A percentile compares a stretch with the other conserved stretches of the same genome.
Conservation (phyloP, 2,329 filamentous ascomycete genomes). For the Botrytis porri region DNA sequence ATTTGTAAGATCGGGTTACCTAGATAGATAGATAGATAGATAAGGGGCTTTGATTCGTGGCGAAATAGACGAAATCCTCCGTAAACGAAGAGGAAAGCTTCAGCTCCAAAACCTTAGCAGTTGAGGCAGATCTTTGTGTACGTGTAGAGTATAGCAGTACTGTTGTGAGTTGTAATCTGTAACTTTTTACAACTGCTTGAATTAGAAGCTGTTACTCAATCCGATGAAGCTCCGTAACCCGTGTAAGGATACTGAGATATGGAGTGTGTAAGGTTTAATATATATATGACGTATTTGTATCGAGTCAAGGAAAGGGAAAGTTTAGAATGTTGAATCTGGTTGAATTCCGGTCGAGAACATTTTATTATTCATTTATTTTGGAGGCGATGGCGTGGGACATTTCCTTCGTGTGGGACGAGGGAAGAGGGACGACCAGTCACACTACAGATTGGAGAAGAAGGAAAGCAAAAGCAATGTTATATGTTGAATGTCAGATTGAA, state of each 20-base stretch:
- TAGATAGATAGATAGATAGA: slow-evolving; percentile 3
- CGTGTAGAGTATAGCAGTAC: neutral
- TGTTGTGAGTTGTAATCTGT: neutral
- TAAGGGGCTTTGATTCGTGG: neutral
- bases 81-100: neutral
- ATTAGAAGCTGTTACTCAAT: neutral
- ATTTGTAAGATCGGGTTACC: slow-evolving; percentile 2
- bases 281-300: slow-evolving; percentile 4
- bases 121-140: slow-evolving; percentile 10
- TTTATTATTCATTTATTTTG: neutral
- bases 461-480: neutral
- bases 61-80: neutral
- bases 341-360: slow-evolving; percentile 7
- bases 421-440: neutral
- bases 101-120: neutral
- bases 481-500: neutral
- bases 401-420: neutral
- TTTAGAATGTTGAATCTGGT: neutral
- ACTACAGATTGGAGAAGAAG: neutral
- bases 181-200: neutral
- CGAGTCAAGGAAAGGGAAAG: neutral
- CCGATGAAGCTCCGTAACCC: neutral
- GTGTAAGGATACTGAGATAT: neutral
- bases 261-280: neutral
- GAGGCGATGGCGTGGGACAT: neutral